Percentiles rank a stretch among this genome's conserved stretches.
Conservation (phyloP, 768 basidiomycete species). For the Agrocybe praecox region DNA sequence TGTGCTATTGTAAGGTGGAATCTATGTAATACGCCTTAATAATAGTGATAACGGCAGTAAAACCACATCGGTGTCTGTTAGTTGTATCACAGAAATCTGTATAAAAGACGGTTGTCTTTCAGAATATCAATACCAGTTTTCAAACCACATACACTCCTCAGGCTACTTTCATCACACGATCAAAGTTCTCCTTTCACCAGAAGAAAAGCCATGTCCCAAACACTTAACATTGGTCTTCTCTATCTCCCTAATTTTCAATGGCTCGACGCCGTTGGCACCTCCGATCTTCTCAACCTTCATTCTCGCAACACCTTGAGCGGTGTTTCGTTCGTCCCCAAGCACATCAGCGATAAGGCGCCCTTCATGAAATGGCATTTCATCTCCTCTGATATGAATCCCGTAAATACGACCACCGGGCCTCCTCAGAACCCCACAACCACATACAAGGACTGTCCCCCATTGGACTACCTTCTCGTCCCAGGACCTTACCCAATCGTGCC, state of each 20-base stretch:
- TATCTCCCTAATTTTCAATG: conserved; percentile 20
- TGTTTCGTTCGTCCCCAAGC: not conserved
- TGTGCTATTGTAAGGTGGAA: too few species aligned
- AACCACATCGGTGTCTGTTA: too few species aligned
- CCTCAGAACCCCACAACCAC: conserved; percentile 19
- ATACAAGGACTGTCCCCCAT: conserved; percentile 18
- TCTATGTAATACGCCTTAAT: too few species aligned
- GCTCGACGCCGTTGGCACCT: conserved; percentile 24
- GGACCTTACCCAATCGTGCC: conserved; percentile 17
- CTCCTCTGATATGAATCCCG: conserved; percentile 14
- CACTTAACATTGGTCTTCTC: conserved; percentile 16
- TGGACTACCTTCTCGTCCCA: conserved; percentile 28
- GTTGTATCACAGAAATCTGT: too few species aligned
- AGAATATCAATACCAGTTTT: too few species aligned
- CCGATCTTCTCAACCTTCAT: conserved; percentile 24
- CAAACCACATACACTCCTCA: too few species aligned
- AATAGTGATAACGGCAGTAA: too few species aligned
- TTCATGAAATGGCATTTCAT: conserved; percentile 27
- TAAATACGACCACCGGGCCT: conserved; percentile 21
- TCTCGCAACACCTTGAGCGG: conserved; percentile 1
- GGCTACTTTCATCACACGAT: too few species aligned
- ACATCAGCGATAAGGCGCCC: conserved; percentile 17
- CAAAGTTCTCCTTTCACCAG: too few species aligned
- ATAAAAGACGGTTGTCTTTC: too few species aligned
- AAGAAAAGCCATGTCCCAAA: too few species aligned